Conservation (phyloP, 2,329 filamentous ascomycete species). For the Botrytis tulipae region DNA sequence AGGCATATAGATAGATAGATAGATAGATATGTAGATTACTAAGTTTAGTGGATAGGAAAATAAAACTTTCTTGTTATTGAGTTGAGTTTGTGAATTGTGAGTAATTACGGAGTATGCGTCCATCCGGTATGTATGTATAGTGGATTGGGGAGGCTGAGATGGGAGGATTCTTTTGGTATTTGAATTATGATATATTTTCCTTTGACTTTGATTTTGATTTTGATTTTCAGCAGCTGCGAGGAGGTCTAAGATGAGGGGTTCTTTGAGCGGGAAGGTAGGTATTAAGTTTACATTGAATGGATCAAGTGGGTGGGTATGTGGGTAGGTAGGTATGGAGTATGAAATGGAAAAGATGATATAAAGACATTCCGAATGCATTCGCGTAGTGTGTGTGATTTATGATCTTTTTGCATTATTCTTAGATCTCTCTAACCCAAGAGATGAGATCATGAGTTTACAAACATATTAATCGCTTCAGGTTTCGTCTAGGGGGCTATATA, state of each 20-base stretch:
- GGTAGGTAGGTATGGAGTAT: background rate
- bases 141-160: background rate
- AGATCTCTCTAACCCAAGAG: background rate
- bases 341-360: background rate
- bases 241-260: background rate
- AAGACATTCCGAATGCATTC: background rate
- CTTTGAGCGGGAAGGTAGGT: too few species aligned
- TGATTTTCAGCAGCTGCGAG: background rate
- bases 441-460: background rate
- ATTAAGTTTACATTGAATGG: background rate
- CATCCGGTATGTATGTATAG: too few species aligned
- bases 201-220: background rate
- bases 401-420: background rate
- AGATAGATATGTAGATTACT: too few species aligned
- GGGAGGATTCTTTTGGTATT: background rate
- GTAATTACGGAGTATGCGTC: too few species aligned
- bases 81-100: too few species aligned
- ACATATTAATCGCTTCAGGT: background rate
- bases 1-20: too few species aligned
- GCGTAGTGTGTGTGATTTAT: background rate
- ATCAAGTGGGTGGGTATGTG: background rate
- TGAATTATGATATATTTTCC: too few species aligned
- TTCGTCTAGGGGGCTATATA: background rate
- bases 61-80: too few species aligned
- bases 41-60: too few species aligned